Evolutionary conservation across 2,329 filamentous ascomycete species (phyloP).

Genomic region (Clarireedia hainanense): DNA sequence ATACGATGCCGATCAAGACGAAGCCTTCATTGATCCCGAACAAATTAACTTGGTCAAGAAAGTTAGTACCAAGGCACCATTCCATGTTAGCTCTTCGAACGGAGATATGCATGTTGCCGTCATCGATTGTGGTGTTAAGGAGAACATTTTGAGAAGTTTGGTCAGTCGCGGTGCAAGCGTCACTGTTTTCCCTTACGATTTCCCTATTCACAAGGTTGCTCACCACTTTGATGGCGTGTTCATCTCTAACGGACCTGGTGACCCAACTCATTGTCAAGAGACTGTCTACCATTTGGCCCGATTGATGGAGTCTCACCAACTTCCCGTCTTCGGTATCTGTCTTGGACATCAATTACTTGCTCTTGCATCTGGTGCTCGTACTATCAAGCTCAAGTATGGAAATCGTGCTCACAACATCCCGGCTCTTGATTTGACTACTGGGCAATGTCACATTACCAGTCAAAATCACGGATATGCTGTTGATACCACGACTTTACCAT

Average conservation of each 20-base stretch:
- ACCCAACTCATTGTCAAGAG: constrained; percentile 92
- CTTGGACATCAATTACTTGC: constrained; percentile 94
- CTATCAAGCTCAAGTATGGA: constrained; percentile 97
- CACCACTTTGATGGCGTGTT: constrained; percentile 98
- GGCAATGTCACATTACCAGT: constrained; percentile 95
- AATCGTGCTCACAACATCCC: constrained; percentile 99
- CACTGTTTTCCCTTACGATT: constrained; percentile 93
- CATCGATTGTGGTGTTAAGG: constrained; percentile 98
- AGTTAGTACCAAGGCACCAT: constrained; percentile 96
- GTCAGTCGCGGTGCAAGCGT: constrained; percentile 87
- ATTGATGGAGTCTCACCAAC: constrained; percentile 82
- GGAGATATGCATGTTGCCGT: constrained; percentile 87
- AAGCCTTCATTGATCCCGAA: constrained; percentile 89
- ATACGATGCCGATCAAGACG: constrained; percentile 97
- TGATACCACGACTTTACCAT: constrained; percentile 71
- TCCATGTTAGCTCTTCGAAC: constrained; percentile 79
- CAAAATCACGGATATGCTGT: constrained; percentile 99
- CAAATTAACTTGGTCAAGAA: constrained; percentile 95
- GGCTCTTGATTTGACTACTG: constrained; percentile 85
- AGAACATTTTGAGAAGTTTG: constrained; percentile 95
- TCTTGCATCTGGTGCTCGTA: constrained; percentile 78
- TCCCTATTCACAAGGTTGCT: constrained; percentile 95
- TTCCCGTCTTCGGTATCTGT: constrained; percentile 97
- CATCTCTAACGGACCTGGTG: constrained; percentile 97
- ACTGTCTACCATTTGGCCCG: constrained; percentile 88